phyloP scores from a whole-genome alignment of 176 grass and related monocot genomes.

The Zoysia japonica region DNA sequence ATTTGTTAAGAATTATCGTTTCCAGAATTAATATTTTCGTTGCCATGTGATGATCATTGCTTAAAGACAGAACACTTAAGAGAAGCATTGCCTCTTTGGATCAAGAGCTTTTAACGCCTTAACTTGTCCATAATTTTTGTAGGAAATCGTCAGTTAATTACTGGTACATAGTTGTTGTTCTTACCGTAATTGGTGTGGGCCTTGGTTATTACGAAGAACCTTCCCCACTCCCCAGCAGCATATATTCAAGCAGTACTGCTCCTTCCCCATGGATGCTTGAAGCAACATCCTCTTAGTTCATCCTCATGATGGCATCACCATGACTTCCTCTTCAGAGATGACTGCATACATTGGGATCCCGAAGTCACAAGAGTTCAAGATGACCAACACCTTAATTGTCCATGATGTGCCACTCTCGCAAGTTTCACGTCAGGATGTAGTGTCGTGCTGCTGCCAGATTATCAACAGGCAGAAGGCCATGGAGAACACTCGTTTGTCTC shows the following conservation, averaged over 20 bases:
- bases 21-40: neutral
- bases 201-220: neutral
- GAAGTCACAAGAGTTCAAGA: neutral
- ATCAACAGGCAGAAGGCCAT: constrained; percentile 25
- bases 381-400: constrained; percentile 30
- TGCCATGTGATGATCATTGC: constrained; percentile 29
- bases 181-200: constrained; percentile 5
- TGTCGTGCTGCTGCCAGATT: neutral
- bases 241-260: constrained; percentile 5
- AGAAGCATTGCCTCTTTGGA: constrained; percentile 6
- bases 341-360: too few species aligned
- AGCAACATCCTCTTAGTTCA: constrained; percentile 15
- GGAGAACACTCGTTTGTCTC: constrained; percentile 24
- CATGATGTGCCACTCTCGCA: constrained; percentile 21
- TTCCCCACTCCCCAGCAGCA: constrained; percentile 12
- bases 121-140: neutral
- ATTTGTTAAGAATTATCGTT: constrained; percentile 6
- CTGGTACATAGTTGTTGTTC: constrained; percentile 1
- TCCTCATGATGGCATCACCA: constrained; percentile 14
- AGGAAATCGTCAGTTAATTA: neutral
- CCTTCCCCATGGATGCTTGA: constrained; percentile 6
- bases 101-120: neutral
- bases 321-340: neutral
- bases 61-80: neutral
- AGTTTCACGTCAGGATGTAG: neutral